Evolutionary conservation across 2,329 filamentous ascomycete genomes (phyloP).

Genomic region (Metarhizium brunneum): DNA sequence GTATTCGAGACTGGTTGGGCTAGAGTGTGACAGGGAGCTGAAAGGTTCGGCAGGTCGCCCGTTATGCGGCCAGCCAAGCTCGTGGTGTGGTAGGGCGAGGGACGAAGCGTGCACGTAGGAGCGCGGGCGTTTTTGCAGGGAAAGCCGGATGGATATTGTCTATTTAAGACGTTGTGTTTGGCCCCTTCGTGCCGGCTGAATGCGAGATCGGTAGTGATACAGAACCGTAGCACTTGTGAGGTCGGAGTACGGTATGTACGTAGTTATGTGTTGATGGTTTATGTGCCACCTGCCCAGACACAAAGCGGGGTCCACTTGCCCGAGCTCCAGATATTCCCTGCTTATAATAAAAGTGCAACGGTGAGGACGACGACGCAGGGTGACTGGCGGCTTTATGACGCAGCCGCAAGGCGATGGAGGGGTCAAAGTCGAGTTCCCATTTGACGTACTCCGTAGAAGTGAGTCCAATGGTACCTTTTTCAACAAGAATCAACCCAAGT

Average conservation of each 20-base stretch:
- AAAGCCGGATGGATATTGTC: not conserved
- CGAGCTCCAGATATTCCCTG: not conserved
- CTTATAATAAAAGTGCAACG: not conserved
- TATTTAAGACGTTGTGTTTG: not conserved
- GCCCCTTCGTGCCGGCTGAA: not conserved
- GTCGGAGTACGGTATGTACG: not conserved
- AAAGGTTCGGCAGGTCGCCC: slow-evolving; percentile 15
- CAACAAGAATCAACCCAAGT: not conserved
- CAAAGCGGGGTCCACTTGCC: not conserved
- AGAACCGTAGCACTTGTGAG: not conserved
- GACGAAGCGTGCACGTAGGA: not conserved
- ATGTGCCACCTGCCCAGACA: not conserved
- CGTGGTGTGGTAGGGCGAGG: slow-evolving; percentile 1
- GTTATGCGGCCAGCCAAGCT: slow-evolving; percentile 18
- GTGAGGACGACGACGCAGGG: not conserved
- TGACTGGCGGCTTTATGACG: not conserved
- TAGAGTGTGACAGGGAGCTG: not conserved
- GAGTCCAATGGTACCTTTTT: not conserved
- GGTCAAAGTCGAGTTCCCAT: not conserved
- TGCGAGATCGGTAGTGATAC: not conserved
- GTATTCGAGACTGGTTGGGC: not conserved
- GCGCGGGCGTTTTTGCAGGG: not conserved
- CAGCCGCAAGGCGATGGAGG: not conserved
- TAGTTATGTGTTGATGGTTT: not conserved
- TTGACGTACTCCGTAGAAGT: not conserved